Evolutionary conservation across 164 flowering plant species (phyloP).

Genomic region (Cinnamomum chago): DNA sequence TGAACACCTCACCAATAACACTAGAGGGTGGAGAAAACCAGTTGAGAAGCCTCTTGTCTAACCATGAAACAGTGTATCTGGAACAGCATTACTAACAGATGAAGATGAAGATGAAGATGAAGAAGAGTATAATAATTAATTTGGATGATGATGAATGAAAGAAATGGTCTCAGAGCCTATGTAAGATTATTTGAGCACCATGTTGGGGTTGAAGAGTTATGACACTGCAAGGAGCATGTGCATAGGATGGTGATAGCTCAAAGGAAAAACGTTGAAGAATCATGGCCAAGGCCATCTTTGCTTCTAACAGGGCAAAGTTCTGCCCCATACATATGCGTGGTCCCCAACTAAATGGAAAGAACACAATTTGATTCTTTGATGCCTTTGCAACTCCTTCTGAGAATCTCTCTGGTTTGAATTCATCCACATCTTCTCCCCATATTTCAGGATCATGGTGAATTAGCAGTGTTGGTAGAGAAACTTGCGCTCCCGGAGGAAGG

Average conservation of each 20-base stretch:
- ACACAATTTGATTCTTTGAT: background rate
- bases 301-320: constrained; percentile 6
- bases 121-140: no score
- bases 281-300: constrained; percentile 7
- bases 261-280: constrained; percentile 4
- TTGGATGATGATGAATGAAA: background rate
- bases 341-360: constrained; percentile 8
- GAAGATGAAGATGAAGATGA: no score
- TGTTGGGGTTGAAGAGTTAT: constrained; percentile 12
- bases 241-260: constrained; percentile 4
- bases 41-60: no score
- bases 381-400: constrained; percentile 10
- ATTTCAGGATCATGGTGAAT: constrained; percentile 8
- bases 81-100: no score
- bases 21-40: no score
- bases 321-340: constrained; percentile 8
- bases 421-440: constrained; percentile 6
- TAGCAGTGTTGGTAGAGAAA: background rate
- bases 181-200: constrained; percentile 10
- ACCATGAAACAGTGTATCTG: no score
- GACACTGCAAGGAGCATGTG: constrained; percentile 8
- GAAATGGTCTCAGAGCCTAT: background rate
- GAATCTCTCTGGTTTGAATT: constrained; percentile 9
- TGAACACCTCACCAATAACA: no score
- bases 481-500: background rate